These are phyloP conservation scores for Solanum appendiculatum DNA, from an alignment of 257 asterid species.

Conservation along the genomic window DNA sequence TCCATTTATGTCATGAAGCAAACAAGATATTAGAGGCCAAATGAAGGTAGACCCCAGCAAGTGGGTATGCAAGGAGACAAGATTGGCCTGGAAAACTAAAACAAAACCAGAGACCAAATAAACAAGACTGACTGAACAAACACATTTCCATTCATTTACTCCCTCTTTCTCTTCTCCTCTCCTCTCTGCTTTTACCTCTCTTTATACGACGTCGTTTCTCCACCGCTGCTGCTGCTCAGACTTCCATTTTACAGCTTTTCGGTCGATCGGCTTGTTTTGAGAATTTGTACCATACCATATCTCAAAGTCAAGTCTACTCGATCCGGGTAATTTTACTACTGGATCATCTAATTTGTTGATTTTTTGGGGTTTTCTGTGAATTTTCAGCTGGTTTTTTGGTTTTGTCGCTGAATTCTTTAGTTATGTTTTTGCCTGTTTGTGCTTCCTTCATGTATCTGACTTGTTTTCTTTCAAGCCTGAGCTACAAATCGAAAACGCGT, in stretches of 20 bases:
- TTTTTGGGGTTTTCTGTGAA: background rate
- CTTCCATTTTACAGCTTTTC: constrained; percentile 3
- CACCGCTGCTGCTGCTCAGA: constrained; percentile 4
- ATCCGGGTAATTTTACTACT: background rate
- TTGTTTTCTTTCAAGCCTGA: background rate
- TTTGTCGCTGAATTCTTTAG: background rate
- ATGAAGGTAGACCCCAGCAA: background rate
- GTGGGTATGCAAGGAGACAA: background rate
- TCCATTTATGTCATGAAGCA: background rate
- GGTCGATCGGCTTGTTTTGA: constrained; percentile 14
- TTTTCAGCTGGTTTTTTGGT: background rate
- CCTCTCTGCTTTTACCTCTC: constrained; percentile 2
- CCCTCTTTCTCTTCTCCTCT: background rate
- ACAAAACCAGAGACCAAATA: background rate
- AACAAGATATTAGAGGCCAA: background rate
- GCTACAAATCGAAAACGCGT: background rate
- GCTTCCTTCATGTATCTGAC: background rate
- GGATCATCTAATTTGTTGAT: constrained; percentile 5
- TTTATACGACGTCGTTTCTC: constrained; percentile 17
- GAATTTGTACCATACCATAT: background rate
- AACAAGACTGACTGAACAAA: background rate
- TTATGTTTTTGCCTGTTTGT: background rate
- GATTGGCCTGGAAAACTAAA: background rate
- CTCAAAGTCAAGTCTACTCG: background rate
- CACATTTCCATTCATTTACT: background rate